Evolutionary conservation across 768 basidiomycete species (phyloP).

Genomic region (Panaeolus cyanescens): DNA sequence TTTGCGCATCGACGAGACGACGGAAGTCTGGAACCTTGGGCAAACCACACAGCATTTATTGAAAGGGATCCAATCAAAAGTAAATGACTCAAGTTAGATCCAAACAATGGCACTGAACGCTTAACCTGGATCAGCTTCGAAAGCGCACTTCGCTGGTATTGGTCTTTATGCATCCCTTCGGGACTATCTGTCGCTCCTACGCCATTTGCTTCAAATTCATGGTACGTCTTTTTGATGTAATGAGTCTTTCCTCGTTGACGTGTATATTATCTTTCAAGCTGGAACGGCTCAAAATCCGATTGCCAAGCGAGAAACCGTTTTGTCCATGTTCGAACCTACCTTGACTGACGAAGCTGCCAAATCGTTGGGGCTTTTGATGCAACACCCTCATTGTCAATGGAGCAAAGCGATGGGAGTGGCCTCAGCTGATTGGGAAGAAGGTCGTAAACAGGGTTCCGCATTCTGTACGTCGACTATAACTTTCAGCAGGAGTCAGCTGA

Average conservation of each 20-base stretch:
- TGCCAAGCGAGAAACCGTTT: slow-evolving; percentile 12
- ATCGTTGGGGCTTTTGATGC: not conserved
- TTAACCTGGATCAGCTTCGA: not conserved
- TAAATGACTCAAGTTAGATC: not conserved
- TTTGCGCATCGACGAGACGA: slow-evolving; percentile 22
- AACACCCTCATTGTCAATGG: slow-evolving; percentile 14
- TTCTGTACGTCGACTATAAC: not conserved
- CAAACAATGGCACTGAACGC: not conserved
- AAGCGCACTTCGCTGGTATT: slow-evolving; percentile 24
- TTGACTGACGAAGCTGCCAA: slow-evolving; percentile 7
- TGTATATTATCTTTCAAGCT: slow-evolving; percentile 7
- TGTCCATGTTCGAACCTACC: slow-evolving; percentile 19
- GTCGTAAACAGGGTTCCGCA: slow-evolving; percentile 27
- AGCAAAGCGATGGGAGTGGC: slow-evolving; percentile 27
- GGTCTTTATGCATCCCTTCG: slow-evolving; percentile 27
- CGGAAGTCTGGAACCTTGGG: slow-evolving; percentile 18
- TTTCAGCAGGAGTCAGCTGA: not conserved
- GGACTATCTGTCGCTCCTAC: slow-evolving; percentile 32
- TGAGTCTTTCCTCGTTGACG: not conserved
- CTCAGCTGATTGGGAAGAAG: slow-evolving; percentile 24
- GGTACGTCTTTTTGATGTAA: slow-evolving; percentile 11
- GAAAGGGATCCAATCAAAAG: slow-evolving; percentile 29
- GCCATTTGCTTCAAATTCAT: slow-evolving; percentile 31
- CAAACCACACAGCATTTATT: slow-evolving; percentile 17
- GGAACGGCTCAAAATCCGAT: slow-evolving; percentile 16